phyloP scores from a whole-genome alignment of 176 grass and related monocot species.

The Carex littledalei region DNA sequence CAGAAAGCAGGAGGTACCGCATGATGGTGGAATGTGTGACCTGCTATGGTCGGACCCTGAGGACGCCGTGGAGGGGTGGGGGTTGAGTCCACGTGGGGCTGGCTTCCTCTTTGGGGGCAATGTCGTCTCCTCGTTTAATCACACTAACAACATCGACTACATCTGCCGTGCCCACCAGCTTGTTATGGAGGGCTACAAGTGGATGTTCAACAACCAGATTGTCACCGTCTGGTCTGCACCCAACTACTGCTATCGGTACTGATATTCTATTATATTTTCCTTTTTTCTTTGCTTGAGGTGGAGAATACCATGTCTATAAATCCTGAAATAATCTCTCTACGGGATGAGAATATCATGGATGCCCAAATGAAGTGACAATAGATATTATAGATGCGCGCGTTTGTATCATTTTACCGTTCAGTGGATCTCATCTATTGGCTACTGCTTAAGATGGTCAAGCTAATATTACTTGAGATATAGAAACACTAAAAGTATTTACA shows the following conservation, averaged over 20 bases:
- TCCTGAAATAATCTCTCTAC: neutral
- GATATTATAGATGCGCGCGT: neutral
- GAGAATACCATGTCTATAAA: neutral
- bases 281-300: neutral
- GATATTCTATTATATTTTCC: slow-evolving; percentile 6
- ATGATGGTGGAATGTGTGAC: slow-evolving; percentile 98
- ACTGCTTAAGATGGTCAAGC: neutral
- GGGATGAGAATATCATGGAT: neutral
- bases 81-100: slow-evolving; percentile 91
- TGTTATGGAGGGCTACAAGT: slow-evolving; percentile 99
- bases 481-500: neutral
- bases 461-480: neutral
- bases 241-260: slow-evolving; percentile 98
- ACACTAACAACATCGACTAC: slow-evolving; percentile 91
- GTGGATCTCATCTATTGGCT: neutral
- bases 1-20: slow-evolving; percentile 97
- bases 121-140: slow-evolving; percentile 85
- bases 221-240: slow-evolving; percentile 99
- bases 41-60: slow-evolving; percentile 99
- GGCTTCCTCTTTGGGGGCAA: slow-evolving; percentile 91
- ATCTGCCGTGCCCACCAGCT: slow-evolving; percentile 98
- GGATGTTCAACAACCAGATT: slow-evolving; percentile 99
- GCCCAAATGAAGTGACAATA: neutral
- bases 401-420: neutral
- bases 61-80: slow-evolving; percentile 90